A percentile compares a stretch with the other conserved stretches of the same genome.
phyloP scores from a whole-genome alignment of 2,329 filamentous ascomycete genomes.

The Magnaporthiopsis incrustans region DNA sequence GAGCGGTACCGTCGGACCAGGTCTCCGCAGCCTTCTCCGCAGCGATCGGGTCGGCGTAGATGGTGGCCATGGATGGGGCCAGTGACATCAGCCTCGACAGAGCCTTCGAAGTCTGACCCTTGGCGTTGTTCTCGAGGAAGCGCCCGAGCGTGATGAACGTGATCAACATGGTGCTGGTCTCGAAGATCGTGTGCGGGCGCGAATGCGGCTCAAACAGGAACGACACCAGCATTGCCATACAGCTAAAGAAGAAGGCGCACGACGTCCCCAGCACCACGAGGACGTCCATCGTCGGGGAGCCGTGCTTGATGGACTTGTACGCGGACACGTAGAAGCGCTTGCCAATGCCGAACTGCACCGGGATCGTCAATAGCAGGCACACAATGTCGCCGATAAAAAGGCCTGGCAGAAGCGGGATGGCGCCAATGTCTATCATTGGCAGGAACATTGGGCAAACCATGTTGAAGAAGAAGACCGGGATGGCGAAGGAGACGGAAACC shows the following conservation, averaged over 20 bases:
- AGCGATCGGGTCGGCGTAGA: slow-evolving; percentile 90
- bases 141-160: slow-evolving; percentile 89
- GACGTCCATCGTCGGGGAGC: slow-evolving; percentile 95
- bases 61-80: slow-evolving; percentile 92
- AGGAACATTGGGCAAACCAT: slow-evolving; percentile 91
- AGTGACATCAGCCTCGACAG: slow-evolving; percentile 92
- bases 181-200: slow-evolving; percentile 83
- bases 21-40: slow-evolving; percentile 81
- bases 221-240: slow-evolving; percentile 79
- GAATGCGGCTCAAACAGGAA: slow-evolving; percentile 66
- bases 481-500: slow-evolving; percentile 69
- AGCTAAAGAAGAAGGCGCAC: slow-evolving; percentile 91
- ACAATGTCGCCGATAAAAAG: slow-evolving; percentile 83
- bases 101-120: slow-evolving; percentile 92
- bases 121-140: slow-evolving; percentile 88
- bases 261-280: slow-evolving; percentile 90
- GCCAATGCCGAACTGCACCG: slow-evolving; percentile 93
- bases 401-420: slow-evolving; percentile 57
- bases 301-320: slow-evolving; percentile 87
- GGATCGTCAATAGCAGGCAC: slow-evolving; percentile 77
- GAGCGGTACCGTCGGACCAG: slow-evolving; percentile 43
- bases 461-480: slow-evolving; percentile 85
- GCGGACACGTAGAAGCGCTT: slow-evolving; percentile 89
- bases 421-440: slow-evolving; percentile 69
- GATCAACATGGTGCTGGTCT: slow-evolving; percentile 97